Evolutionary conservation across 345 rosid genomes (phyloP), one percentile per base, ranked within the genome.

Genomic region (Populus alba): DNA sequence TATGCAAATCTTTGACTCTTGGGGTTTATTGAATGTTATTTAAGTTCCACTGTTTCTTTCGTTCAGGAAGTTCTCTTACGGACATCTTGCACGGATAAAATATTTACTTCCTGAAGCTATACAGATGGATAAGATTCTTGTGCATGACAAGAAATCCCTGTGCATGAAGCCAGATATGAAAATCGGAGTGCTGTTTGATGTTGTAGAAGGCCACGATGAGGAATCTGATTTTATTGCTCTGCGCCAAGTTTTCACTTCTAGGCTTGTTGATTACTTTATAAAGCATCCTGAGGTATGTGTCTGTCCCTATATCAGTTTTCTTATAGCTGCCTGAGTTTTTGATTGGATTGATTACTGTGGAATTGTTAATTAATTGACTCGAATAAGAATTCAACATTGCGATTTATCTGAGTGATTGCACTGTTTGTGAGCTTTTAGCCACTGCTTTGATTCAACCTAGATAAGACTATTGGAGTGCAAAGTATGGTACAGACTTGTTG

Each of bases 91-190:
- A 62, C 91, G 81, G 82, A 80, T 87, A 45, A 88, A 86, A 67
- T 88, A 82, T 37, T 5, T 88, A 78, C 87, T 87, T 75, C 87
- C 87, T 23, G 91, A 87, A 78, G 89, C 82, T 61, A 65, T 88
- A 63, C 82, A 76, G 68, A 71, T 78, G 29, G 87, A 90, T 41
- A 85, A 80, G 79, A 80, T 86, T 80, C 82, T 88, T 47, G 81
- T 86, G 47, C 88, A 81, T 68, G 87, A 89, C 77, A 74, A 80
- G 84, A 77, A 79, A 79, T 85, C 91, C 20, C 81, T 80, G 1
- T 87, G 86, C 81, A 75, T 85, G 91, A 81, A 73, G 83, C 83
- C 82, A 68, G 89, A 83, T 39, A 76, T 89, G 82, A 78, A 79
- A 82, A 74, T 88, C 66, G 33, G 77, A 17, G 61, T 89, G 85